Conservation (phyloP, 2,329 filamentous ascomycete species). For the Fusarium graminum region DNA sequence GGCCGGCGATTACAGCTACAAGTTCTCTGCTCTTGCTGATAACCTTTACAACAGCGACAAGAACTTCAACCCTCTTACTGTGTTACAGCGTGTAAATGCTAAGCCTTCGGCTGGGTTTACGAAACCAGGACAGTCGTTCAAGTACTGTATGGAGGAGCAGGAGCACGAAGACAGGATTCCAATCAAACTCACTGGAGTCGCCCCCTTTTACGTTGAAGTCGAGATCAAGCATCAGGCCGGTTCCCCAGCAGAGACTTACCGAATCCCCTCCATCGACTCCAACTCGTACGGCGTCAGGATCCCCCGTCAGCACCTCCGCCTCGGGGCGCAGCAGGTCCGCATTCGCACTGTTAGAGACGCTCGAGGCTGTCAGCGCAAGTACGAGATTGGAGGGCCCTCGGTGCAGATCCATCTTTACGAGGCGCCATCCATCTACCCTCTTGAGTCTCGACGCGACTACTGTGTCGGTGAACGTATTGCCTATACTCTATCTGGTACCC, state of each 20-base stretch:
- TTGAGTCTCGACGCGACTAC: slow-evolving; percentile 88
- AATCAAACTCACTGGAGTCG: slow-evolving; percentile 82
- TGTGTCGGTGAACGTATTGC: slow-evolving; percentile 96
- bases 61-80: slow-evolving; percentile 73
- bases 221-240: slow-evolving; percentile 93
- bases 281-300: slow-evolving; percentile 84
- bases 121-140: slow-evolving; percentile 92
- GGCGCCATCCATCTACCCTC: slow-evolving; percentile 87
- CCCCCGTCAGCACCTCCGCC: slow-evolving; percentile 83
- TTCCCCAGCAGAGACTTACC: slow-evolving; percentile 82
- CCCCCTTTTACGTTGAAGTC: slow-evolving; percentile 91
- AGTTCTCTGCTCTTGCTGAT: slow-evolving; percentile 85
- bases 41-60: slow-evolving; percentile 84
- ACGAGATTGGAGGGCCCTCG: slow-evolving; percentile 76
- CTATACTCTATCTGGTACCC: slow-evolving; percentile 89
- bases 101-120: slow-evolving; percentile 85
- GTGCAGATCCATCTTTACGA: slow-evolving; percentile 95
- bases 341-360: slow-evolving; percentile 92
- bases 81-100: slow-evolving; percentile 87
- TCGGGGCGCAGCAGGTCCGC: slow-evolving; percentile 89
- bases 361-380: slow-evolving; percentile 85
- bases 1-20: slow-evolving; percentile 87
- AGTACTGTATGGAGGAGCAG: slow-evolving; percentile 90
- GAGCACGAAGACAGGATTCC: slow-evolving; percentile 88
- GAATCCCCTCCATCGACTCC: slow-evolving; percentile 81